A percentile compares a stretch with the other conserved stretches of the same genome.
phyloP scores from a whole-genome alignment of 176 grass and related monocot genomes.

The Ensete ventricosum region DNA sequence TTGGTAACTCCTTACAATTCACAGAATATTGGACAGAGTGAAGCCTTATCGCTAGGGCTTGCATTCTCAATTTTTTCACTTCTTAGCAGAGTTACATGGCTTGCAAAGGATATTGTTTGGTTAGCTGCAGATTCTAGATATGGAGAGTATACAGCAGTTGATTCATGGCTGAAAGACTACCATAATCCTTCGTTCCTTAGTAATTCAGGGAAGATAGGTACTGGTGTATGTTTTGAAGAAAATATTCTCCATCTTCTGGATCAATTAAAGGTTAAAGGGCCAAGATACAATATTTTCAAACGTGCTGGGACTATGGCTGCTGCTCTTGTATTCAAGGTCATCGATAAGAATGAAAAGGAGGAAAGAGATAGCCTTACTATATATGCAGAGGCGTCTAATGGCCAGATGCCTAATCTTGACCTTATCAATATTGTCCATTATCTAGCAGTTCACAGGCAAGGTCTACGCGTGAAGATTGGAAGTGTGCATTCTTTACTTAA shows the following conservation, averaged over 20 bases:
- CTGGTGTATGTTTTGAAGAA: slow-evolving; percentile 22
- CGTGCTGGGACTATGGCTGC: slow-evolving; percentile 90
- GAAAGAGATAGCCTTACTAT: slow-evolving; percentile 77
- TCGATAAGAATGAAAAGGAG: slow-evolving; percentile 32
- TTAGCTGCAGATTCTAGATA: slow-evolving; percentile 73
- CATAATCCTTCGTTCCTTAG: slow-evolving; percentile 62
- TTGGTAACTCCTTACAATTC: slow-evolving; percentile 86
- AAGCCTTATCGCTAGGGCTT: slow-evolving; percentile 61
- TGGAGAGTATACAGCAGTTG: slow-evolving; percentile 74
- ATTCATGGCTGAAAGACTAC: slow-evolving; percentile 82
- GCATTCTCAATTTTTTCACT: slow-evolving; percentile 91
- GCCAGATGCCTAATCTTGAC: slow-evolving; percentile 98
- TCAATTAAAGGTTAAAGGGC: slow-evolving; percentile 19
- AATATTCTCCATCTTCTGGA: slow-evolving; percentile 8
- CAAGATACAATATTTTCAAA: slow-evolving; percentile 46
- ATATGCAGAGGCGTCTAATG: slow-evolving; percentile 93
- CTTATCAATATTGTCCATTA: slow-evolving; percentile 92
- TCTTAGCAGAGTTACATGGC: slow-evolving; percentile 58
- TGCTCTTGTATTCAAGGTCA: slow-evolving; percentile 76
- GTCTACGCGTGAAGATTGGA: slow-evolving; percentile 59
- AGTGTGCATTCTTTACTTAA: slow-evolving; percentile 46
- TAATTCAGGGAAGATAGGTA: slow-evolving; percentile 20
- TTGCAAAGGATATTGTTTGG: slow-evolving; percentile 91
- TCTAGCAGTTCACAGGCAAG: slow-evolving; percentile 95
- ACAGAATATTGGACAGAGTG: slow-evolving; percentile 41